Evolutionary conservation across 2,329 filamentous ascomycete species (phyloP), one percentile per base, ranked within the genome.

Genomic region (Sporothrix brunneoviolacea): DNA sequence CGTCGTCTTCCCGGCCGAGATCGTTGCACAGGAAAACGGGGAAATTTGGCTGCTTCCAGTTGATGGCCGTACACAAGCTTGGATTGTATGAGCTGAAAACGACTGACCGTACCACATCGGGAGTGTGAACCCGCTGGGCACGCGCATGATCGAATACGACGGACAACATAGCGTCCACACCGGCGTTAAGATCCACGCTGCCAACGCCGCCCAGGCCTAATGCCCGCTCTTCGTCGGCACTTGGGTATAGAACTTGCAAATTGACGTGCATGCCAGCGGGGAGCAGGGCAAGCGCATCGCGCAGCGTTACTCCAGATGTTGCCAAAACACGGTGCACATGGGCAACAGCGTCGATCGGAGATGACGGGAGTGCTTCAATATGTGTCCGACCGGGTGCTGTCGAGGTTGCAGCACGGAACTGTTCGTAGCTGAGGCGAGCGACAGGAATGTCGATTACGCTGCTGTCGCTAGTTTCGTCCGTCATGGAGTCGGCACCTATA

Each of bases 11-110:
- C 8, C 77, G 74, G 19, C 89, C 89, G 22, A 97, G 79, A 53
- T 96, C 90, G 65, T 97, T 97, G 70, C 91, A 96, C 41, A 97
- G 76, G 59, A 98, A 87, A 0, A 97, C 88, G 0, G 93, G 93
- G 65, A 95, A 98, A 64, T 97, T 98, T 3, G 93, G 93, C 67
- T 98, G 93, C 68, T 98, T 98, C 93, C 93, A 98, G 68, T 98
- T 98, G 60, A 98, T 71, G 5, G 91, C 91, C 15, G 88, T 94
- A 69, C 93, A 98, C 18, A 97, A 80, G 56, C 84, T 86, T 12
- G 88, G 76, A 64, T 95, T 96, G 68, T 91, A 95, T 19, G 89
- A 95, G 60, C 88, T 94, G 65, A 98, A 96, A 10, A 96, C 88
- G 47, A 98, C 84, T 12, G 88, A 95, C 36, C 91, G 78, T 58